Evolutionary conservation across 306 rosid genomes (phyloP).

Genomic region (Casuarina cunninghamiana): DNA sequence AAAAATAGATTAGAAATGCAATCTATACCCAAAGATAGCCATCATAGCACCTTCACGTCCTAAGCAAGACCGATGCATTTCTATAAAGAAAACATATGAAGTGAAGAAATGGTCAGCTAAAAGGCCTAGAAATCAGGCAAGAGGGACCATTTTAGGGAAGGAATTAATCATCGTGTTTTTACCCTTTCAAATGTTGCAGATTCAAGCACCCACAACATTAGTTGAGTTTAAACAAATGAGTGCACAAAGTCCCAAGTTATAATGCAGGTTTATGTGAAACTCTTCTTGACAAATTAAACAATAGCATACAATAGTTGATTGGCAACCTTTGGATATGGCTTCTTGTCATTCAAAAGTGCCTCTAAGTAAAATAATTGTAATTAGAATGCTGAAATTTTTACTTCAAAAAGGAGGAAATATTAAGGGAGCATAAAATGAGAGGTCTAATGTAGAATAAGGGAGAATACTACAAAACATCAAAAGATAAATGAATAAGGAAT

Average conservation of each 20-base stretch:
- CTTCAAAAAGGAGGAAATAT: neutral
- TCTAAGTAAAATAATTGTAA: neutral
- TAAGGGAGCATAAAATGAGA: neutral
- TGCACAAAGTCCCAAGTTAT: neutral
- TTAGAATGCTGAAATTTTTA: neutral
- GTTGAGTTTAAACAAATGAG: neutral
- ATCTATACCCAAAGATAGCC: neutral
- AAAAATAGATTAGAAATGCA: too few species aligned
- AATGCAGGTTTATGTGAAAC: neutral
- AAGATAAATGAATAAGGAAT: neutral
- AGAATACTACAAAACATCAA: neutral
- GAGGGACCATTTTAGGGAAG: neutral
- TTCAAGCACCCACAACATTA: neutral
- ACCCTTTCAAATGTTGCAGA: neutral
- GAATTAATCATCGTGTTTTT: neutral
- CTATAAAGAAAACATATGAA: neutral
- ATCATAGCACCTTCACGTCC: neutral
- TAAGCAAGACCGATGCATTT: neutral
- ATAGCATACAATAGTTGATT: neutral
- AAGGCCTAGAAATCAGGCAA: neutral
- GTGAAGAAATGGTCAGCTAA: neutral
- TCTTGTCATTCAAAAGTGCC: neutral
- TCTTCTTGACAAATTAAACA: neutral
- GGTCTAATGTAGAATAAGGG: neutral
- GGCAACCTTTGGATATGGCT: neutral